Percentiles rank a stretch among this genome's conserved stretches.
Evolutionary conservation across 352 stramenopile genomes (phyloP).

Genomic region (Hyaloperonospora arabidopsidis): DNA sequence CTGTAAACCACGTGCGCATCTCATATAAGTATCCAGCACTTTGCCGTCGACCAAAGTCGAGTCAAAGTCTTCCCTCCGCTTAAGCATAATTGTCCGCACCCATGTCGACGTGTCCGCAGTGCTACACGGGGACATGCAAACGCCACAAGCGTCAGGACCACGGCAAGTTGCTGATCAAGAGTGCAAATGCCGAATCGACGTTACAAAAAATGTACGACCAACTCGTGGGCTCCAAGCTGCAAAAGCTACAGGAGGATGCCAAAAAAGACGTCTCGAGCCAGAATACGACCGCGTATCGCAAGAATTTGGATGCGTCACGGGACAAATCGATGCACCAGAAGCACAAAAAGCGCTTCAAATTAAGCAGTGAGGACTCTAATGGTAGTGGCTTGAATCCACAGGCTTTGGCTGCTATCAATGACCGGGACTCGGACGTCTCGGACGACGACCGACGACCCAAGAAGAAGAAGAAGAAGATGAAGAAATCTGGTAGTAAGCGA

Average conservation of each 20-base stretch:
- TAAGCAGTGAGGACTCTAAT: conserved; percentile 13
- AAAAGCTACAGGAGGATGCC: conserved; percentile 61
- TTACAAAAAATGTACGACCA: conserved; percentile 76
- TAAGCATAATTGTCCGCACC: neutral
- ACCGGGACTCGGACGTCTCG: conserved; percentile 23
- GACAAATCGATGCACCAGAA: conserved; percentile 54
- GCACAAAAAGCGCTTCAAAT: conserved; percentile 34
- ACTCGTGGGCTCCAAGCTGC: conserved; percentile 56
- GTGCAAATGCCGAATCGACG: conserved; percentile 46
- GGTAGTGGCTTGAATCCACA: conserved; percentile 62
- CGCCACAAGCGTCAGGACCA: conserved; percentile 56
- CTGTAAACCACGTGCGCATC: no score
- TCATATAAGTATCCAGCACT: no score
- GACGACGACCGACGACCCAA: conserved; percentile 13
- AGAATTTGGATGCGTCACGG: conserved; percentile 57
- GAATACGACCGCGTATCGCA: conserved; percentile 45
- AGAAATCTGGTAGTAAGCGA: conserved; percentile 23
- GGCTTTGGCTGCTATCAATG: conserved; percentile 57
- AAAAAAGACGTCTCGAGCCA: conserved; percentile 31
- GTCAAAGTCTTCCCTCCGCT: no score
- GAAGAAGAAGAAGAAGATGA: conserved; percentile 40
- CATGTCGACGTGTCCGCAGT: conserved; percentile 74
- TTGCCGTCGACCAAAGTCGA: no score
- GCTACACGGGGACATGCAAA: conserved; percentile 69
- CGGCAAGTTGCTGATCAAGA: conserved; percentile 46